Evolutionary conservation across 352 stramenopile genomes (phyloP).

Genomic region (Pilasporangium apinafurcum): DNA sequence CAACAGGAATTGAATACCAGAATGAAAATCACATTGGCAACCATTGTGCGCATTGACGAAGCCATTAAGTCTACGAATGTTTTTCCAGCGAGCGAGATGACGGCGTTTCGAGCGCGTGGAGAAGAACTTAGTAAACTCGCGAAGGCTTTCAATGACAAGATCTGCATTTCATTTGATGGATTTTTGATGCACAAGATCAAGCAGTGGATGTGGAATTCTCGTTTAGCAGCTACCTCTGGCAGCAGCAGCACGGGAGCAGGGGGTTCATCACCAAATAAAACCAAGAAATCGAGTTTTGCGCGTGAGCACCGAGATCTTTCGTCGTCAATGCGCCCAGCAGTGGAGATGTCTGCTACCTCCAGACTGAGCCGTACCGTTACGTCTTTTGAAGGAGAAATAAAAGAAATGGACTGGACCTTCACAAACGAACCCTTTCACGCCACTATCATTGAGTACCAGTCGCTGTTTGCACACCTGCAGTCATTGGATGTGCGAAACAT

Average conservation of each 20-base stretch:
- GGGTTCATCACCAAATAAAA: conserved; percentile 5
- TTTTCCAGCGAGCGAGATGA: conserved; percentile 64
- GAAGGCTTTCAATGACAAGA: conserved; percentile 41
- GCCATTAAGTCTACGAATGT: conserved; percentile 50
- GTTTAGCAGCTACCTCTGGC: too few relatives aligned
- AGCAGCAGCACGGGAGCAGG: not conserved
- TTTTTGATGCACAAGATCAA: conserved; percentile 49
- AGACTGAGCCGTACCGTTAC: conserved; percentile 22
- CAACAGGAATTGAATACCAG: conserved; percentile 17
- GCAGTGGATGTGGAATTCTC: conserved; percentile 22
- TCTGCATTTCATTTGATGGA: conserved; percentile 38
- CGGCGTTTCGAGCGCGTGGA: conserved; percentile 39
- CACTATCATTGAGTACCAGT: conserved; percentile 34
- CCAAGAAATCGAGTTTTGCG: conserved; percentile 1
- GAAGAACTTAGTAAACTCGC: conserved; percentile 48
- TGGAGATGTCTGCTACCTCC: conserved; percentile 17
- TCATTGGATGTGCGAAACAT: conserved; percentile 34
- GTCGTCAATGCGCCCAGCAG: conserved; percentile 11
- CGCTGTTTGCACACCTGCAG: conserved; percentile 26
- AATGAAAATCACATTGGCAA: conserved; percentile 28
- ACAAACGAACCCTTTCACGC: conserved; percentile 52
- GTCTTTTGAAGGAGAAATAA: conserved; percentile 25
- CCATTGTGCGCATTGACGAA: conserved; percentile 32
- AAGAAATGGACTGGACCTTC: conserved; percentile 65
- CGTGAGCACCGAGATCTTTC: conserved; percentile 24